Evolutionary conservation across 163 green algal species (phyloP).

Genomic region (Coccomyxa subellipsoidea): DNA sequence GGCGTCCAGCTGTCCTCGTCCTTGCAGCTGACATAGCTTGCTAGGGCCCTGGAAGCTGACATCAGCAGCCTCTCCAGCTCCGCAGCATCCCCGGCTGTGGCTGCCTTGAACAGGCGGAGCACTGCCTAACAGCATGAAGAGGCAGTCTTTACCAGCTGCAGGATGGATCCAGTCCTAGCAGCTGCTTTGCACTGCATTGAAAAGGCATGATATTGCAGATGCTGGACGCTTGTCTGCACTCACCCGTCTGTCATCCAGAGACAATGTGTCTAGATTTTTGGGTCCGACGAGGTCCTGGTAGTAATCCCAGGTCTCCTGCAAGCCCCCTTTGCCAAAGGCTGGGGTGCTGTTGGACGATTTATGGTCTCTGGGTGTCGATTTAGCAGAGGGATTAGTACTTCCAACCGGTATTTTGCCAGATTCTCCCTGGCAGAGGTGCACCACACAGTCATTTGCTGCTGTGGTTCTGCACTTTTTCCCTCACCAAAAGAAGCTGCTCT

Average conservation of each 20-base stretch:
- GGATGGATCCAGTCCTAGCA: too few relatives aligned
- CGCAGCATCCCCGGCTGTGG: background rate
- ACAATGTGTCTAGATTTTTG: background rate
- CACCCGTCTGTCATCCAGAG: background rate
- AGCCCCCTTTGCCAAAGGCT: background rate
- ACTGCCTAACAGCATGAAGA: background rate
- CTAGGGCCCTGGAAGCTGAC: background rate
- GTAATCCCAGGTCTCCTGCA: background rate
- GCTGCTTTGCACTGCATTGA: too few relatives aligned
- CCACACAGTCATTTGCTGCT: background rate
- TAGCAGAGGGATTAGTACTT: background rate
- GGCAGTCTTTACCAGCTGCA: too few relatives aligned
- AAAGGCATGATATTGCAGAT: background rate
- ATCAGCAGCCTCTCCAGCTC: background rate
- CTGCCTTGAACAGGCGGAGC: background rate
- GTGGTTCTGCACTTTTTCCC: too few relatives aligned
- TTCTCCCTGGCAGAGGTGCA: background rate
- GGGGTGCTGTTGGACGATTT: background rate
- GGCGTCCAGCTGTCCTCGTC: background rate
- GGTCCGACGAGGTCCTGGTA: background rate
- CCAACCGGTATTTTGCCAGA: background rate
- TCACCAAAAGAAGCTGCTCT: too few relatives aligned
- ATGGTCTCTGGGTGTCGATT: background rate
- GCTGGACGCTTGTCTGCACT: background rate
- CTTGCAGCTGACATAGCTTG: background rate